Conservation (phyloP, 2,329 filamentous ascomycete species). For the Podosphaera xanthii region DNA sequence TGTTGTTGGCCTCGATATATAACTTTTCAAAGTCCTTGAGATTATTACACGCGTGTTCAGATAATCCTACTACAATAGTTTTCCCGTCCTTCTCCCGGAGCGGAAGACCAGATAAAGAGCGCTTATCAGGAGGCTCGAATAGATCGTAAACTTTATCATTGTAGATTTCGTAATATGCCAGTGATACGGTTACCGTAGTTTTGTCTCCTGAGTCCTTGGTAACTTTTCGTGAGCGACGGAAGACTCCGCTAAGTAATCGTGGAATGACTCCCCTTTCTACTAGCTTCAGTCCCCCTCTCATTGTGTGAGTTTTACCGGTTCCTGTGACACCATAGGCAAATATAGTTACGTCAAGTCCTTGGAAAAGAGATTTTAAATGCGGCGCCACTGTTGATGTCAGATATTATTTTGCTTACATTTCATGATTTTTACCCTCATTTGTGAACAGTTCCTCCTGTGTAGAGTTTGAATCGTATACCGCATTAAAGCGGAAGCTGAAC, state of each 20-base stretch:
- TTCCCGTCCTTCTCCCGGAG: constrained; percentile 71
- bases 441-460: constrained; percentile 78
- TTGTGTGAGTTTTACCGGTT: constrained; percentile 87
- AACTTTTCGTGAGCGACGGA: constrained; percentile 65
- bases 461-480: constrained; percentile 62
- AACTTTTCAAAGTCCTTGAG: constrained; percentile 76
- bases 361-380: constrained; percentile 77
- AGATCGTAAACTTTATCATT: constrained; percentile 89
- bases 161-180: constrained; percentile 94
- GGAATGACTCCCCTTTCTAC: constrained; percentile 77
- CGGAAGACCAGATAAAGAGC: constrained; percentile 48
- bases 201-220: constrained; percentile 52
- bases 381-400: constrained; percentile 42
- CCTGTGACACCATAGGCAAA: constrained; percentile 89
- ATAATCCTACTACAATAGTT: constrained; percentile 68
- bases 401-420: neutral
- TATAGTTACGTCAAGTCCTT: constrained; percentile 67
- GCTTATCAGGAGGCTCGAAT: constrained; percentile 70
- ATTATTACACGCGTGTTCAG: constrained; percentile 59
- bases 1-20: constrained; percentile 81
- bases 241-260: constrained; percentile 62
- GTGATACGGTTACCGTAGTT: constrained; percentile 47
- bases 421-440: constrained; percentile 43
- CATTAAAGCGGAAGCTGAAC: constrained; percentile 79
- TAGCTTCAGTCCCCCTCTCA: constrained; percentile 74